Evolutionary conservation across 2,329 filamentous ascomycete genomes (phyloP), one percentile per base, ranked within the genome.

Genomic region (Coniochaeta sp.): DNA sequence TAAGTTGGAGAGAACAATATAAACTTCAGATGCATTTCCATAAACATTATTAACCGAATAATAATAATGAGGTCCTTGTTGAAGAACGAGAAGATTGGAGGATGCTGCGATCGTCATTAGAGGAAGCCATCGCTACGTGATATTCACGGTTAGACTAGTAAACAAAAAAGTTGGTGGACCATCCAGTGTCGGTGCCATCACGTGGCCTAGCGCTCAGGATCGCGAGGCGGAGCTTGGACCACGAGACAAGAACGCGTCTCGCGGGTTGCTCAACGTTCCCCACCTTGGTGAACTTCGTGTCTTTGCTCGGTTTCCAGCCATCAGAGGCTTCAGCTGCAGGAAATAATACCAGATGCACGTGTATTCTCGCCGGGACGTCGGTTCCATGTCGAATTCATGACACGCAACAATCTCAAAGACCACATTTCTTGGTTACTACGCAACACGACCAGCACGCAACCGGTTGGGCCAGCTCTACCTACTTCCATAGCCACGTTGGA

Each of bases 371-470:
- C 64, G 71, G 73, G 71, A 74, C 72, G 58, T 55, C 65, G 63
- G 72, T 70, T 73, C 69, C 70, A 69, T 69, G 60, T 72, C 72
- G 77, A 69, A 76, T 81, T 80, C 76, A 86, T 86, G 83, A 86
- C 83, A 76, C 81, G 80, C 70, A 84, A 85, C 74, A 86, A 86
- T 69, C 77, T 86, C 62, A 71, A 73, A 66, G 78, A 82, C 68
- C 81, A 86, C 70, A 73, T 86, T 66, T 75, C 79, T 66, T 86
- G 83, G 83, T 75, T 86, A 68, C 69, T 84, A 67, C 75, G 76
- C 67, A 80, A 82, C 70, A 71, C 75, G 66, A 68, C 73, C 60
- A 69, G 73, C 67, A 72, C 71, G 65, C 73, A 57, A 61, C 74
- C 73, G 61, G 71, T 68, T 62, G 74, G 72, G 64, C 70, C 73